A percentile compares a stretch with the other conserved stretches of the same genome.
These are phyloP conservation scores for Gomphus bonarii DNA, from an alignment of 1,284 basidiomycete genomes.

Conservation along the genomic window DNA sequence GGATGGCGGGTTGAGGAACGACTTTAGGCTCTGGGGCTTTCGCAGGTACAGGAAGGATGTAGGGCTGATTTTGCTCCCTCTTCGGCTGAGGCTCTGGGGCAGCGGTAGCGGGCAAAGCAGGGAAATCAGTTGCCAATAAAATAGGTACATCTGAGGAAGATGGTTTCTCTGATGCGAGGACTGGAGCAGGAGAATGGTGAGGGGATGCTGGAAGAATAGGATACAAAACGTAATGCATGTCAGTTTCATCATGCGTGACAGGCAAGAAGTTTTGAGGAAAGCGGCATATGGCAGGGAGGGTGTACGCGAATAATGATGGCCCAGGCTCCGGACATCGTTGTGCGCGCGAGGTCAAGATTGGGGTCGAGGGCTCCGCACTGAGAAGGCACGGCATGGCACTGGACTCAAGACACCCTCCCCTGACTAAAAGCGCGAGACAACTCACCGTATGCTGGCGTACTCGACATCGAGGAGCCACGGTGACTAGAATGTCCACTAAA, in stretches of 20 bases:
- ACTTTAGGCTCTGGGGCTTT: constrained; percentile 23
- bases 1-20: constrained; percentile 21
- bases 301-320: constrained; percentile 12
- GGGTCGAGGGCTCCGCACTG: constrained; percentile 12
- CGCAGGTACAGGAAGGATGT: constrained; percentile 22
- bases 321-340: constrained; percentile 13
- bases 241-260: constrained; percentile 9
- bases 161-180: constrained; percentile 32
- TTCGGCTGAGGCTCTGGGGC: constrained; percentile 8
- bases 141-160: constrained; percentile 25
- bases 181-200: constrained; percentile 35
- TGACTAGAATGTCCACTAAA: constrained; percentile 4
- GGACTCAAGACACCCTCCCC: constrained; percentile 65
- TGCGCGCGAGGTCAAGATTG: constrained; percentile 9
- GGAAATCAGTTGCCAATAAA: constrained; percentile 65
- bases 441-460: constrained; percentile 54
- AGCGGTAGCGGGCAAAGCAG: constrained; percentile 36
- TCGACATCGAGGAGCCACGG: constrained; percentile 21
- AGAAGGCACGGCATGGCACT: constrained; percentile 42
- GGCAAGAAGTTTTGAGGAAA: constrained; percentile 7
- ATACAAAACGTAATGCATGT: constrained; percentile 26
- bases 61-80: constrained; percentile 10
- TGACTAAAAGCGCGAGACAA: constrained; percentile 33
- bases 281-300: constrained; percentile 11
- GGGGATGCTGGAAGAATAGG: constrained; percentile 29